Percentiles rank a stretch among this genome's conserved stretches.
These are phyloP conservation scores for Cucumis cinereus DNA, from an alignment of 306 rosid species.

Conservation along the genomic window DNA sequence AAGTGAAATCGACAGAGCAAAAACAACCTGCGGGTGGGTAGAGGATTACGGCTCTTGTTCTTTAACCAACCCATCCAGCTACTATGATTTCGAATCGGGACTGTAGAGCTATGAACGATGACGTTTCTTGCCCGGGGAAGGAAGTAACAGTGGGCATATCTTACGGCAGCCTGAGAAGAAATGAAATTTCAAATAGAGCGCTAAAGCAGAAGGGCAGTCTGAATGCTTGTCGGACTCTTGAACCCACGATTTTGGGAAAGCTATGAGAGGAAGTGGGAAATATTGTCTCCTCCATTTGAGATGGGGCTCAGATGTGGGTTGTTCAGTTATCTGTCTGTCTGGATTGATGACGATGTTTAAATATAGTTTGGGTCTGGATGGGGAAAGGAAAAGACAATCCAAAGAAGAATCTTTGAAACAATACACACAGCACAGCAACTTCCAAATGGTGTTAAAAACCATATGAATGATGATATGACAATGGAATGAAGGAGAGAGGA, in stretches of 20 bases:
- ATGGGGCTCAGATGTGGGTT: slow-evolving; percentile 19
- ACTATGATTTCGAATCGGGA: neutral
- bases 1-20: slow-evolving; percentile 82
- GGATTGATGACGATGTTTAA: slow-evolving; percentile 26
- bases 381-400: slow-evolving; percentile 14
- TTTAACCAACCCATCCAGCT: slow-evolving; percentile 9
- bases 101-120: neutral
- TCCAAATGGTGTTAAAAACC: too few relatives aligned
- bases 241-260: slow-evolving; percentile 50
- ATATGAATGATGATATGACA: neutral
- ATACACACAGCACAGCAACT: neutral
- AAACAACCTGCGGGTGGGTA: slow-evolving; percentile 96
- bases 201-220: neutral
- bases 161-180: slow-evolving; percentile 11
- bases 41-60: slow-evolving; percentile 16
- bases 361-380: slow-evolving; percentile 46
- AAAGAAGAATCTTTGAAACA: neutral
- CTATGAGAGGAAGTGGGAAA: slow-evolving; percentile 12
- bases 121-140: slow-evolving; percentile 13
- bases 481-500: slow-evolving; percentile 14
- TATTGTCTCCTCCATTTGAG: slow-evolving; percentile 9
- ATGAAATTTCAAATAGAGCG: slow-evolving; percentile 10
- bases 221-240: slow-evolving; percentile 12
- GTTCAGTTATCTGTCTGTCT: slow-evolving; percentile 31
- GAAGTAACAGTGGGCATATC: slow-evolving; percentile 12